Evolutionary conservation across 2,329 filamentous ascomycete genomes (phyloP).

Genomic region (Fusarium nodosum): DNA sequence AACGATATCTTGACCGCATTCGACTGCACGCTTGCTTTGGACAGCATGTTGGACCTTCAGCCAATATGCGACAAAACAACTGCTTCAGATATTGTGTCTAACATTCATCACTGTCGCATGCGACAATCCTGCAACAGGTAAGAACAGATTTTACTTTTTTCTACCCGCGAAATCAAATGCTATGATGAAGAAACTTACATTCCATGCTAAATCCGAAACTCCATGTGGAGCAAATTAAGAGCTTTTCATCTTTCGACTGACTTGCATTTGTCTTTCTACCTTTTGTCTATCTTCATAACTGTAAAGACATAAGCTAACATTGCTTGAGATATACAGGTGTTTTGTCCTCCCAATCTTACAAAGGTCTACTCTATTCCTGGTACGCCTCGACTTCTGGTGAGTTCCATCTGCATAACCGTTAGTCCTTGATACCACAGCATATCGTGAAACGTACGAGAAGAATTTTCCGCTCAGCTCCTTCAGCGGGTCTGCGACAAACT

Average conservation of each 20-base stretch:
- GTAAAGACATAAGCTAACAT: slow-evolving; percentile 43
- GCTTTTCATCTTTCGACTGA: slow-evolving; percentile 92
- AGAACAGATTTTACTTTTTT: slow-evolving; percentile 45
- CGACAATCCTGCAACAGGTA: slow-evolving; percentile 40
- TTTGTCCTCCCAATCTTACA: background rate
- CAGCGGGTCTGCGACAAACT: slow-evolving; percentile 75
- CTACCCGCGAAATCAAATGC: slow-evolving; percentile 40
- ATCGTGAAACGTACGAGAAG: slow-evolving; percentile 67
- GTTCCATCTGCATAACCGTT: slow-evolving; percentile 54
- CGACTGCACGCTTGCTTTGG: slow-evolving; percentile 13
- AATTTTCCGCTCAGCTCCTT: slow-evolving; percentile 81
- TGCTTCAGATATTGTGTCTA: background rate
- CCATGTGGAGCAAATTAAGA: slow-evolving; percentile 76
- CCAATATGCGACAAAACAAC: slow-evolving; percentile 23
- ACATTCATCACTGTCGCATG: background rate
- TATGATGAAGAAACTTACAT: slow-evolving; percentile 77
- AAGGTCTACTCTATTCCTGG: slow-evolving; percentile 55
- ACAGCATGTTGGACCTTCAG: slow-evolving; percentile 14
- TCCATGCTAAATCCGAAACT: slow-evolving; percentile 83
- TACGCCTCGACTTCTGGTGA: slow-evolving; percentile 65
- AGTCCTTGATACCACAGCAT: slow-evolving; percentile 24
- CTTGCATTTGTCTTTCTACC: slow-evolving; percentile 53
- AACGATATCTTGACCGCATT: slow-evolving; percentile 48
- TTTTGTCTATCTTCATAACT: slow-evolving; percentile 34
- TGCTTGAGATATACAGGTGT: slow-evolving; percentile 43